phyloP scores from a whole-genome alignment of 169 alveolate species.

The Theileria luwenshuni region DNA sequence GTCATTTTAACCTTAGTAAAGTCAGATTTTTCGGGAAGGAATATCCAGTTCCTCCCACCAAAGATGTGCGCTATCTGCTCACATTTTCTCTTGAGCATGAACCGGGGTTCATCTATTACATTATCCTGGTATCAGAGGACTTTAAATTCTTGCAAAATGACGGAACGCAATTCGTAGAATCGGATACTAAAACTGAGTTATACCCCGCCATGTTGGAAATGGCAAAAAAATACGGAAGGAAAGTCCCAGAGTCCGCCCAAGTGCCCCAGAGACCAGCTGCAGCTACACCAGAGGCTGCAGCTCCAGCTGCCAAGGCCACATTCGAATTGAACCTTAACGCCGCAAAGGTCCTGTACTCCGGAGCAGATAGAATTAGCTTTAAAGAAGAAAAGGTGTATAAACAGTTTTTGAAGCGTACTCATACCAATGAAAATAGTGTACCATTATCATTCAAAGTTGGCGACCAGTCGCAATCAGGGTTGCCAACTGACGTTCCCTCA shows the following conservation, averaged over 20 bases:
- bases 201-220: neutral
- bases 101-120: neutral
- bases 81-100: neutral
- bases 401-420: too few relatives aligned
- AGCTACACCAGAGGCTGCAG: neutral
- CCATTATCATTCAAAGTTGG: neutral
- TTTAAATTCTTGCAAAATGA: neutral
- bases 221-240: neutral
- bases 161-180: neutral
- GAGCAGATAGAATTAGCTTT: too few relatives aligned
- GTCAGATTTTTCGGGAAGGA: neutral
- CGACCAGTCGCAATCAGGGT: neutral
- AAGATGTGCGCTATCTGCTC: neutral
- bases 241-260: neutral
- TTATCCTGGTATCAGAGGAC: neutral
- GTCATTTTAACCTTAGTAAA: neutral
- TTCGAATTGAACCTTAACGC: neutral
- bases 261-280: neutral
- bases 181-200: neutral
- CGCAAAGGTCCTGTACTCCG: too few relatives aligned
- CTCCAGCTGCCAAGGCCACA: neutral
- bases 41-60: neutral
- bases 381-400: too few relatives aligned
- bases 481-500: neutral
- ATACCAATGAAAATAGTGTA: too few relatives aligned